phyloP scores from a whole-genome alignment of 2,329 filamentous ascomycete species.

The Hypoxylon sp. region DNA sequence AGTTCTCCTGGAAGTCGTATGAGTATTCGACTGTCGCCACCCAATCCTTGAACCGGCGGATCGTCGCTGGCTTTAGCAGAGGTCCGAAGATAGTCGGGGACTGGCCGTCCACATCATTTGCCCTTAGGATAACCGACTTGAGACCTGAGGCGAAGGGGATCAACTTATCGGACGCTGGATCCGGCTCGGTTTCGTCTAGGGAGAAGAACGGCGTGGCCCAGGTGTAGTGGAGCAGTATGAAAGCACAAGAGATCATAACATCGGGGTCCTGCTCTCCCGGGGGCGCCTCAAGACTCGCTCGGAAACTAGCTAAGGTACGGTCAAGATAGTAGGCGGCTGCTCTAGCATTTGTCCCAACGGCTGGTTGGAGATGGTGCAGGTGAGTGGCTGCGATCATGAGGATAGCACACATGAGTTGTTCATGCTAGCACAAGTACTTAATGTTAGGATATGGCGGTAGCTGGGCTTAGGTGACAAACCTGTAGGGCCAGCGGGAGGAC shows the following conservation, averaged over 20 bases:
- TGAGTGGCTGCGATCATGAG: background rate
- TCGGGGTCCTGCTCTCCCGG: conserved; percentile 11
- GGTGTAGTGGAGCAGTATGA: conserved; percentile 29
- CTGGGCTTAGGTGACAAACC: background rate
- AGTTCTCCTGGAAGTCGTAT: conserved; percentile 23
- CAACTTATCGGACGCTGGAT: conserved; percentile 14
- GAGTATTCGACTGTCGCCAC: conserved; percentile 2
- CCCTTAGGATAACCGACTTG: conserved; percentile 15
- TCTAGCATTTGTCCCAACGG: background rate
- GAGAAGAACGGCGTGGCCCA: conserved; percentile 19
- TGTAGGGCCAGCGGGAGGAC: background rate
- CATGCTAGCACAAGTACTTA: background rate
- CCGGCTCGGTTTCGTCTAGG: conserved; percentile 11
- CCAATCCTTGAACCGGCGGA: conserved; percentile 18
- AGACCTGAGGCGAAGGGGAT: conserved; percentile 18
- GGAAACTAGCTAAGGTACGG: background rate
- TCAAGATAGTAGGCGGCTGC: background rate
- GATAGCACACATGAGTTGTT: background rate
- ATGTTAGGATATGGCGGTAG: background rate
- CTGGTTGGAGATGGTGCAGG: background rate
- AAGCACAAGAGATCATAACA: conserved; percentile 20
- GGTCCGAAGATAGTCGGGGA: background rate
- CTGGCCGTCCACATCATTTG: background rate
- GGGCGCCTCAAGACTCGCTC: background rate
- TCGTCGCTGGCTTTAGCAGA: background rate